Conservation (phyloP, 352 stramenopile genomes). For the Phytophthora palmivora region DNA sequence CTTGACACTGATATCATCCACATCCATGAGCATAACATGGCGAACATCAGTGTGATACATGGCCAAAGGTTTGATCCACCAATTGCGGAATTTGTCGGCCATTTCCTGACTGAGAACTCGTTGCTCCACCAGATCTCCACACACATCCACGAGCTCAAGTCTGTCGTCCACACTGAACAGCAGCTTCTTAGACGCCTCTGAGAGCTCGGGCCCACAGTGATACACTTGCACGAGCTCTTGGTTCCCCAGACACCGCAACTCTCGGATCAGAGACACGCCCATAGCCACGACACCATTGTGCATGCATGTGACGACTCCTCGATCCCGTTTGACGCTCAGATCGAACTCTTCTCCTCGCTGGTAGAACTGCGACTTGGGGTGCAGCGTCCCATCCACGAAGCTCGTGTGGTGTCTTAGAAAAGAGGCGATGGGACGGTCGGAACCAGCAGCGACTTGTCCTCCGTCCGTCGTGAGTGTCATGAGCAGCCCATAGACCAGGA, state of each 20-base stretch:
- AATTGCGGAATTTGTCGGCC: constrained; percentile 26
- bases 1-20: constrained; percentile 28
- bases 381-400: constrained; percentile 2
- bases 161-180: constrained; percentile 20
- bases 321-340: constrained; percentile 5
- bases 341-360: constrained; percentile 15
- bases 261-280: constrained; percentile 29
- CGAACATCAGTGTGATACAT: constrained; percentile 30
- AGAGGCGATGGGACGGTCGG: background rate
- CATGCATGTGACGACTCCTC: constrained; percentile 16
- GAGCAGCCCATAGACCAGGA: constrained; percentile 14
- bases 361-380: constrained; percentile 21
- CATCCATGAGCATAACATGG: constrained; percentile 33
- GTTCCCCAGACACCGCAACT: constrained; percentile 34
- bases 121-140: constrained; percentile 18
- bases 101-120: constrained; percentile 13
- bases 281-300: constrained; percentile 16
- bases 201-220: constrained; percentile 27
- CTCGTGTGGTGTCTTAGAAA: constrained; percentile 1
- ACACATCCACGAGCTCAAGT: constrained; percentile 27
- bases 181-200: constrained; percentile 14
- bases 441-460: background rate
- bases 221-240: constrained; percentile 34
- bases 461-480: background rate
- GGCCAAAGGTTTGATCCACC: constrained; percentile 31